Conservation (phyloP, 805 yeast genomes). For the Debaryomyces prosopidis region DNA sequence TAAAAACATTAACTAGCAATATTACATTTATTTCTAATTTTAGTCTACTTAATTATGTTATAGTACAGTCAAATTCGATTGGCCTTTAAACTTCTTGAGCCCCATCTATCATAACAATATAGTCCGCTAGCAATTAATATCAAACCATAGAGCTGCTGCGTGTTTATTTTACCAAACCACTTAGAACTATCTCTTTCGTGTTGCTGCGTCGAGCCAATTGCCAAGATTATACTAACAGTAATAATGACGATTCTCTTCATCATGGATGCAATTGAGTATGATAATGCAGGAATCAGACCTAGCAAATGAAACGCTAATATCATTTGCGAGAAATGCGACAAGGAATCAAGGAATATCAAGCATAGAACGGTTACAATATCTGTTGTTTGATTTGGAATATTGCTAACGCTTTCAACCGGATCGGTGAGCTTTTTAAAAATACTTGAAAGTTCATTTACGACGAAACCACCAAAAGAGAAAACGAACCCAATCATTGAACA, state of each 20-base stretch:
- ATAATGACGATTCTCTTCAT: constrained; percentile 87
- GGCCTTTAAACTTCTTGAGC: constrained; percentile 26
- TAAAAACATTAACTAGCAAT: background rate
- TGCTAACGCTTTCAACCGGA: constrained; percentile 2
- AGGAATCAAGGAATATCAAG: constrained; percentile 62
- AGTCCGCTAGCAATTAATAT: constrained; percentile 54
- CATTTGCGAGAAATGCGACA: constrained; percentile 78
- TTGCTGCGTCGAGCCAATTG: constrained; percentile 51
- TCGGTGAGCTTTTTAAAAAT: constrained; percentile 9
- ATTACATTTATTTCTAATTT: too few species aligned
- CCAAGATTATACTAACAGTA: constrained; percentile 64
- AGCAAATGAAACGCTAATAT: constrained; percentile 77
- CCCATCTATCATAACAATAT: constrained; percentile 67
- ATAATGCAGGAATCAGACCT: constrained; percentile 79
- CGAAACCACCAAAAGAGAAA: constrained; percentile 73
- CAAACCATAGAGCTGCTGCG: constrained; percentile 50
- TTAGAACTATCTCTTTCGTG: constrained; percentile 11
- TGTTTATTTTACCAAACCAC: constrained; percentile 39
- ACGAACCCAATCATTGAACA: constrained; percentile 73
- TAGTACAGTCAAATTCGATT: constrained; percentile 2
- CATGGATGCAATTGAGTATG: constrained; percentile 84
- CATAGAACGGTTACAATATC: constrained; percentile 43
- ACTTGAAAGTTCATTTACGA: constrained; percentile 54
- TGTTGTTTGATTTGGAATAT: constrained; percentile 9
- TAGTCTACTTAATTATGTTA: constrained; percentile 1